Evolutionary conservation across 495 filamentous ascomycete species (phyloP), one percentile per base, ranked within the genome.

Genomic region (Hypoxylon fragiforme): DNA sequence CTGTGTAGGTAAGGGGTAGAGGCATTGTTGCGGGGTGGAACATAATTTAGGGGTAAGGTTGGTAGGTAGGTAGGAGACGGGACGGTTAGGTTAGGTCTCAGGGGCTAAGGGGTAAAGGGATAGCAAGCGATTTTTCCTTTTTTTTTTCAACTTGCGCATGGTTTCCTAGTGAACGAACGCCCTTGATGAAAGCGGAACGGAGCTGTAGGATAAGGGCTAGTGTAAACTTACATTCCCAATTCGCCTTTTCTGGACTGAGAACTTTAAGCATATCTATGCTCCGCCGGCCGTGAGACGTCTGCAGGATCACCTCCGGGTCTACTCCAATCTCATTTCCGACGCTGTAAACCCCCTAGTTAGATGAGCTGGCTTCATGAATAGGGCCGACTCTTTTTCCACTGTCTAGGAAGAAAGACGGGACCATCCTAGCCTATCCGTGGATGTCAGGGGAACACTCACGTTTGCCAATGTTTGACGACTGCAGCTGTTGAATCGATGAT

Each of bases 401-500:
- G n/a, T 18, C 15, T 3, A 43, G 5, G 38, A 13, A 39, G 15
- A 13, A 1, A 7, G 2, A 12, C 24, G 38, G 24, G n/a, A n/a
- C n/a, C n/a, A n/a, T n/a, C n/a, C n/a, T n/a, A n/a, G n/a, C n/a
- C n/a, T n/a, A n/a, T n/a, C n/a, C 32, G 41, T 37, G 31, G 43
- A 52, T n/a, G 44, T 31, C 21, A 41, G 19, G 26, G 18, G 37
- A 22, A 37, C 28, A 74, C 80, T 76, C 73, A 92, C 89, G 81
- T 78, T 55, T 88, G 78, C 94, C 94, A 98, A 71, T 96, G 87
- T 69, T 96, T 95, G 46, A 90, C 82, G 30, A 98, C 91, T 9
- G 94, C 94, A 31, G 76, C 69, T 1, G 88, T 91, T 5, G 85
- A 89, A 58, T 91, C 86, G 54, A 91, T 85, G 54, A 91, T 90